Percentiles rank a stretch among this genome's conserved stretches.
Conservation (phyloP, 164 flowering plant genomes). For the Chloranthus sessilifolius region DNA sequence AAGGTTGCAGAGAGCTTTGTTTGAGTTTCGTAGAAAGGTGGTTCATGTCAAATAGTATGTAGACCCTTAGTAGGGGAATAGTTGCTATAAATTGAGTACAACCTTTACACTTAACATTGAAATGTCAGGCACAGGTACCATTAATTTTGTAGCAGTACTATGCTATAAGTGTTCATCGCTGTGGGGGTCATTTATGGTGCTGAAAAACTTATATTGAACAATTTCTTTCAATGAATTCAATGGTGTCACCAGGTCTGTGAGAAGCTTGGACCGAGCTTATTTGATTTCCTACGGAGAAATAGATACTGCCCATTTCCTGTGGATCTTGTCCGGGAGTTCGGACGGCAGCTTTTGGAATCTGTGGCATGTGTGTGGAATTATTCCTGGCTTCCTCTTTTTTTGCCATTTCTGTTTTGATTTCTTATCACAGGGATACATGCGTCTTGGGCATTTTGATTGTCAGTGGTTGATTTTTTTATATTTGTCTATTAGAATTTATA, state of each 20-base stretch:
- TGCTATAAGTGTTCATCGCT: slow-evolving; percentile 1
- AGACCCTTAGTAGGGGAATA: too few species aligned
- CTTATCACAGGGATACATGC: slow-evolving; percentile 8
- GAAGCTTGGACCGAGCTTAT: slow-evolving; percentile 99
- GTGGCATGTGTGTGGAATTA: slow-evolving; percentile 92
- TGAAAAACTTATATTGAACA: slow-evolving; percentile 36
- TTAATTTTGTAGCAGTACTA: not conserved
- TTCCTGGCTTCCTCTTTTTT: slow-evolving; percentile 25
- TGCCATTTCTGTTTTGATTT: slow-evolving; percentile 8
- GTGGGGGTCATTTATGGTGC: slow-evolving; percentile 9
- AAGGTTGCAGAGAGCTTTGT: too few species aligned
- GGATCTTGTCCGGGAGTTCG: slow-evolving; percentile 93
- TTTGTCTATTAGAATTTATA: too few species aligned
- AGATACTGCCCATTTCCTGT: slow-evolving; percentile 77
- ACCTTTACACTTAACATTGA: too few species aligned
- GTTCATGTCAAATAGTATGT: too few species aligned
- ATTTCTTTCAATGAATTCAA: slow-evolving; percentile 50
- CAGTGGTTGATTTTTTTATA: slow-evolving; percentile 15
- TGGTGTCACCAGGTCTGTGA: slow-evolving; percentile 89
- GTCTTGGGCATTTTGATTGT: slow-evolving; percentile 18
- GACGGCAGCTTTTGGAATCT: slow-evolving; percentile 95
- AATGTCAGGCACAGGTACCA: too few species aligned
- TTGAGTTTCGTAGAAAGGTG: too few species aligned
- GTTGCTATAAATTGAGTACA: too few species aligned
- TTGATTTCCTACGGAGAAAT: slow-evolving; percentile 86